Evolutionary conservation across 805 yeast species (phyloP).

Genomic region (Wickerhamomyces rabaulensis): DNA sequence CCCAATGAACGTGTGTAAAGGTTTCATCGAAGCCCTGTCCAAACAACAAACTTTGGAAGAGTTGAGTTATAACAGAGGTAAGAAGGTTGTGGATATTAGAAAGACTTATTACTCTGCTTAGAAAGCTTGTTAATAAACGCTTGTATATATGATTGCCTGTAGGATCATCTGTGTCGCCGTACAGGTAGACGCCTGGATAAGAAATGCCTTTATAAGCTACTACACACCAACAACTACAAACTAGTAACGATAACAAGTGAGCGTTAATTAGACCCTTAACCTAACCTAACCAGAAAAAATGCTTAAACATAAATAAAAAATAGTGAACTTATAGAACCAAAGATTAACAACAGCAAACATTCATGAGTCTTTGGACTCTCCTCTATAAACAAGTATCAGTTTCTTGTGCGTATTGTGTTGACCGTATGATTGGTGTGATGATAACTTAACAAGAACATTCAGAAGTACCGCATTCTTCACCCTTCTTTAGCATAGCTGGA

Average conservation of each 20-base stretch:
- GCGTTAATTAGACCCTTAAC: not conserved
- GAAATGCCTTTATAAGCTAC: no score
- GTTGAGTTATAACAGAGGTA: slow-evolving; percentile 87
- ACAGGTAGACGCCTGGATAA: no score
- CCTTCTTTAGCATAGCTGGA: slow-evolving; percentile 12
- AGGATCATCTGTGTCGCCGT: no score
- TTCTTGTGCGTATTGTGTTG: not conserved
- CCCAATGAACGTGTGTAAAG: slow-evolving; percentile 90
- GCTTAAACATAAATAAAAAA: not conserved
- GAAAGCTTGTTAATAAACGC: not conserved
- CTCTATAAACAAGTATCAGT: not conserved
- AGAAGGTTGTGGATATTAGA: slow-evolving; percentile 89
- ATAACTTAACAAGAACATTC: slow-evolving; percentile 24
- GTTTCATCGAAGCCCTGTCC: slow-evolving; percentile 77
- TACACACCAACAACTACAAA: not conserved
- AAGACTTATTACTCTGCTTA: slow-evolving; percentile 73
- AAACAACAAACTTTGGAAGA: slow-evolving; percentile 82
- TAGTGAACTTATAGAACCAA: no score
- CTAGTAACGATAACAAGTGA: not conserved
- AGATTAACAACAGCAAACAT: not conserved
- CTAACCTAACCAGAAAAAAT: not conserved
- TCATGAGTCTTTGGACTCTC: not conserved
- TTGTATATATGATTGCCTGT: not conserved
- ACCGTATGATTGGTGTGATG: no score
- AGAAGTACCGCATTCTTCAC: slow-evolving; percentile 23